These are phyloP conservation scores for Diaporthe helianthi DNA, from an alignment of 2,329 filamentous ascomycete species.

Conservation along the genomic window DNA sequence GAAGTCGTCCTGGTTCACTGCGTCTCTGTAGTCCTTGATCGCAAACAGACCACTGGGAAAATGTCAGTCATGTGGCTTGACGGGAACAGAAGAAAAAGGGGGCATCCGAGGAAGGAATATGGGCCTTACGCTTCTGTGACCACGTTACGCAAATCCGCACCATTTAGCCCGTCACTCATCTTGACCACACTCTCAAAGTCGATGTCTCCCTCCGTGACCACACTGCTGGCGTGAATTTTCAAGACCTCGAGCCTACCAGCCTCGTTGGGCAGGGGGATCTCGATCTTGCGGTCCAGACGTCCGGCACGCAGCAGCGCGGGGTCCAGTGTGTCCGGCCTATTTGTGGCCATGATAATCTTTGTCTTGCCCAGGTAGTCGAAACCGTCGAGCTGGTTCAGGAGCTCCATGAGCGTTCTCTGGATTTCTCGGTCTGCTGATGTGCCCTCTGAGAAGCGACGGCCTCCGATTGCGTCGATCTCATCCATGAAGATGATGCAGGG, in stretches of 20 bases:
- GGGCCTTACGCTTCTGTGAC: constrained; percentile 92
- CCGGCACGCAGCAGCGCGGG: constrained; percentile 91
- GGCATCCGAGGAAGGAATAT: background rate
- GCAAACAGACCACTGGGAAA: constrained; percentile 82
- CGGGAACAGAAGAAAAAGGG: constrained; percentile 30
- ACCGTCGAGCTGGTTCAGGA: constrained; percentile 97
- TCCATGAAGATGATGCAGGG: constrained; percentile 99
- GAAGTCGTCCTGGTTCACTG: constrained; percentile 98
- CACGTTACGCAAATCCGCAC: constrained; percentile 95
- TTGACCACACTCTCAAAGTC: constrained; percentile 99
- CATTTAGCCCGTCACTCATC: constrained; percentile 99
- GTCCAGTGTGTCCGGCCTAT: constrained; percentile 94
- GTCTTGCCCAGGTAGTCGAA: constrained; percentile 99
- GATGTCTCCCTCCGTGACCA: constrained; percentile 90
- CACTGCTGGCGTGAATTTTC: constrained; percentile 92
- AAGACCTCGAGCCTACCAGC: constrained; percentile 95
- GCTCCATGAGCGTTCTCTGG: constrained; percentile 96
- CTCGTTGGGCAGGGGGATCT: constrained; percentile 96
- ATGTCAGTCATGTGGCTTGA: constrained; percentile 31
- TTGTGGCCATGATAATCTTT: constrained; percentile 99
- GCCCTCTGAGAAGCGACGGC: constrained; percentile 93
- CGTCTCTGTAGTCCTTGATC: constrained; percentile 97
- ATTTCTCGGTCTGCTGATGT: constrained; percentile 98
- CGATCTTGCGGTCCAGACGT: constrained; percentile 95
- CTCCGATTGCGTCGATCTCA: constrained; percentile 98